Percentiles rank a stretch among this genome's conserved stretches.
Evolutionary conservation across 2,329 filamentous ascomycete genomes (phyloP).

Genomic region (Xenosphaeropsis pyriputrescens): DNA sequence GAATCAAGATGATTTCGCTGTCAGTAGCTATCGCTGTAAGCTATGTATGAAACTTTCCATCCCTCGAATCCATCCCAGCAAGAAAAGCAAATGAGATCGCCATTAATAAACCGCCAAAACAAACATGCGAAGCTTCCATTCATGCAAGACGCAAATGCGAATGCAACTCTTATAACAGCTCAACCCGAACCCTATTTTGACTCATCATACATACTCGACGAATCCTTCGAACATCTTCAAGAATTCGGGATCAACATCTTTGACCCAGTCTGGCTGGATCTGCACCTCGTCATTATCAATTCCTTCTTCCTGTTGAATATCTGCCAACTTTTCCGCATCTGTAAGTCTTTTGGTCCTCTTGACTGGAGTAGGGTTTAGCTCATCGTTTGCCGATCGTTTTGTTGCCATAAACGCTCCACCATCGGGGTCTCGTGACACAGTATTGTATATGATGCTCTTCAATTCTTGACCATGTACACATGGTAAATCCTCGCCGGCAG

Average conservation of each 20-base stretch:
- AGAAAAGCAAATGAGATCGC: too few relatives aligned
- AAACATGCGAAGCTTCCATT: too few relatives aligned
- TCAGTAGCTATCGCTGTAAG: too few relatives aligned
- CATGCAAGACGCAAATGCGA: too few relatives aligned
- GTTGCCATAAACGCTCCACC: neutral
- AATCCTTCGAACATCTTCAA: neutral
- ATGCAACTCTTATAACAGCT: neutral
- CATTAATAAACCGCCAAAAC: too few relatives aligned
- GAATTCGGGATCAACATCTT: neutral
- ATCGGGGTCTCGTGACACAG: too few relatives aligned
- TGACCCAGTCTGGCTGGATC: neutral
- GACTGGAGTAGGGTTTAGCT: neutral
- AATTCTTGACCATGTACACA: too few relatives aligned
- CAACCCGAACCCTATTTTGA: neutral
- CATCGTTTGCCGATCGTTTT: neutral
- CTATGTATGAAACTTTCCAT: too few relatives aligned
- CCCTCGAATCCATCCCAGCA: too few relatives aligned
- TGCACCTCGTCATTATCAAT: neutral
- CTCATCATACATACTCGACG: neutral
- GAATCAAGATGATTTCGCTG: too few relatives aligned
- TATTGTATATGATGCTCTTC: too few relatives aligned
- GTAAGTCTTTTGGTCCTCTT: neutral
- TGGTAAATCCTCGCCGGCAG: too few relatives aligned
- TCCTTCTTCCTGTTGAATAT: neutral
- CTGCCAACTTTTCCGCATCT: neutral